phyloP scores from a whole-genome alignment of 805 yeast species.

The Wickerhamomyces pijperi region DNA sequence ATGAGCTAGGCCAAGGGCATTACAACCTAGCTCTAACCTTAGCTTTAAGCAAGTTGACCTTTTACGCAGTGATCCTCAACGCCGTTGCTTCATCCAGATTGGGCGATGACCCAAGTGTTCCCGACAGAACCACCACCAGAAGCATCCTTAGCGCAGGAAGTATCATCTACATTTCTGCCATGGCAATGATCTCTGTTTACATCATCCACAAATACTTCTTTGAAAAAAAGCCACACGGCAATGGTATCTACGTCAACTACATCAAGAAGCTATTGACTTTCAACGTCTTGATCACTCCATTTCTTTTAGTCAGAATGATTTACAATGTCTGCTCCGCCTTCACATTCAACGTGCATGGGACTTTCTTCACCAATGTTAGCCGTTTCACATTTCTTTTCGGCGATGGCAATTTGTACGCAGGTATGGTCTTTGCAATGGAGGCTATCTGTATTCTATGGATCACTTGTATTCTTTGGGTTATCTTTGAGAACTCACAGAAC shows the following conservation, averaged over 20 bases:
- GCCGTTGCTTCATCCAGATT: neutral
- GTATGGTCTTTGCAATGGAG: neutral
- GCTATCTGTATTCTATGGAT: neutral
- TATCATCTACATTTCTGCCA: neutral
- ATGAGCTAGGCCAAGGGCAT: neutral
- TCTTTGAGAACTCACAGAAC: too few relatives aligned
- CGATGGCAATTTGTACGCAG: neutral
- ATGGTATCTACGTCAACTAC: neutral
- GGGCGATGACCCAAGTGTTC: too few relatives aligned
- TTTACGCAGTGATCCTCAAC: neutral
- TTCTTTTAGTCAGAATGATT: neutral
- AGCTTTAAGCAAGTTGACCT: neutral
- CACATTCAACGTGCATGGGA: constrained; percentile 16
- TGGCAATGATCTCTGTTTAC: neutral
- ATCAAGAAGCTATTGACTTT: constrained; percentile 12
- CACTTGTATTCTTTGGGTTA: neutral
- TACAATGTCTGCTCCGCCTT: neutral
- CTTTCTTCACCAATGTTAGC: neutral
- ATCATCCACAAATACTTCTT: neutral
- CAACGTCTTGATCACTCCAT: constrained; percentile 10
- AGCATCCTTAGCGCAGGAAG: neutral
- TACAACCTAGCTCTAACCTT: neutral
- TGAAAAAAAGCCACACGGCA: neutral
- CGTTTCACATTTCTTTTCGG: constrained; percentile 1
- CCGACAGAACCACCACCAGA: neutral